These are phyloP conservation scores for Plasmodium malariae DNA, from an alignment of 169 alveolate species.

Conservation along the genomic window DNA sequence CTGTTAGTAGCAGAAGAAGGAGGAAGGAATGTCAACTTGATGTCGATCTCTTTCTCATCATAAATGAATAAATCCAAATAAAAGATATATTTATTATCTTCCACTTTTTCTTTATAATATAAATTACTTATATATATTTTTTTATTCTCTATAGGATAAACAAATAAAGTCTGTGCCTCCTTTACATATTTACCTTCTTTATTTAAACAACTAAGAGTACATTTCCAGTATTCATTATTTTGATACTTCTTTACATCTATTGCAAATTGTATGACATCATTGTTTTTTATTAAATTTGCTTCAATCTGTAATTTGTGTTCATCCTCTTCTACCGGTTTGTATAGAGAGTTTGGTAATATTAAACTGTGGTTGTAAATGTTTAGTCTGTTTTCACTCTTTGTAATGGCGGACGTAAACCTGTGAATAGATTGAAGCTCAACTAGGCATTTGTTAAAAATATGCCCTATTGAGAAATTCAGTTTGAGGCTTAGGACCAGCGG, in stretches of 20 bases:
- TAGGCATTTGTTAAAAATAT: constrained; percentile 27
- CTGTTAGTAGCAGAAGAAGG: background rate
- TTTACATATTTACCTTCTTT: constrained; percentile 20
- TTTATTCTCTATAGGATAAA: constrained; percentile 31
- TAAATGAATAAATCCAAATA: constrained; percentile 39
- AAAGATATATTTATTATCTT: constrained; percentile 8
- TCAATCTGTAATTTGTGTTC: constrained; percentile 19
- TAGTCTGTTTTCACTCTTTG: constrained; percentile 24
- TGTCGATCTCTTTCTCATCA: constrained; percentile 61
- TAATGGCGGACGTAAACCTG: constrained; percentile 22
- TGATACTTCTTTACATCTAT: constrained; percentile 30
- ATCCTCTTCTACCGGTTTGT: constrained; percentile 26
- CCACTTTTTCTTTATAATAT: constrained; percentile 23
- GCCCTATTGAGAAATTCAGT: constrained; percentile 12
- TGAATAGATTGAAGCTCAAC: constrained; percentile 46
- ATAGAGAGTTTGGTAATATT: constrained; percentile 33
- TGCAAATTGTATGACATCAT: constrained; percentile 26
- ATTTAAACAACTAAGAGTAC: constrained; percentile 18
- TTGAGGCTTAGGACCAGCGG: constrained; percentile 9
- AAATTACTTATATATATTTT: constrained; percentile 46
- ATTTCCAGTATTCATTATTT: constrained; percentile 42
- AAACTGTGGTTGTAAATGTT: constrained; percentile 15
- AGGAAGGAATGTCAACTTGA: constrained; percentile 2
- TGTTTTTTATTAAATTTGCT: constrained; percentile 9
- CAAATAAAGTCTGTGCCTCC: constrained; percentile 55